Conservation (phyloP, 768 basidiomycete genomes). For the Suillus paluster region DNA sequence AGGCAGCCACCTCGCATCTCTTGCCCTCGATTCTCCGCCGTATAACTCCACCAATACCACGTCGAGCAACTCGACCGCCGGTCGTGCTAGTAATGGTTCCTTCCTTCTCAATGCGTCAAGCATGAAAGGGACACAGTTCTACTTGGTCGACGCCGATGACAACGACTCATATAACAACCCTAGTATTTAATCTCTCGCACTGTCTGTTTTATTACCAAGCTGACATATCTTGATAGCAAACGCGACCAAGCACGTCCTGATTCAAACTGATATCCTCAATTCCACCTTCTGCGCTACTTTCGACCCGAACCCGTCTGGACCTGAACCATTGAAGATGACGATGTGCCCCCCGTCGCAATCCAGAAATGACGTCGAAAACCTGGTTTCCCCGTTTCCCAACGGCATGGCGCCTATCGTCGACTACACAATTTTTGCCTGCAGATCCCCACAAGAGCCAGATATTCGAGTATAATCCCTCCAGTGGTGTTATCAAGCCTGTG, state of each 20-base stretch:
- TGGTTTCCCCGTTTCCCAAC: background rate
- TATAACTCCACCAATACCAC: conserved; percentile 3
- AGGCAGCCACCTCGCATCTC: conserved; percentile 25
- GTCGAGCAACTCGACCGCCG: conserved; percentile 31
- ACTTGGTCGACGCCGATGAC: conserved; percentile 35
- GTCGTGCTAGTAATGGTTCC: conserved; percentile 29
- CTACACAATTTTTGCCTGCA: conserved; percentile 12
- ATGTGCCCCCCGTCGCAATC: conserved; percentile 38
- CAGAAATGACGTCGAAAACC: background rate
- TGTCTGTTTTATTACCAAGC: conserved; percentile 7
- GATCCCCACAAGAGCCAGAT: conserved; percentile 51
- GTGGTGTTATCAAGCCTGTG: conserved; percentile 58
- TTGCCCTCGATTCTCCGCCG: conserved; percentile 21
- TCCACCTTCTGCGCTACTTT: conserved; percentile 63
- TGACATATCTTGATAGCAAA: conserved; percentile 12
- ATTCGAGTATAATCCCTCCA: conserved; percentile 57
- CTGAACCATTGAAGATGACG: conserved; percentile 55
- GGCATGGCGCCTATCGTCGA: conserved; percentile 1
- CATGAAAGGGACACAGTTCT: conserved; percentile 48
- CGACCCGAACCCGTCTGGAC: conserved; percentile 51
- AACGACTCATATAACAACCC: conserved; percentile 2
- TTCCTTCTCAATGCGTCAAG: conserved; percentile 55
- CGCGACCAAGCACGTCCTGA: conserved; percentile 38
- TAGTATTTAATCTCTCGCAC: conserved; percentile 17
- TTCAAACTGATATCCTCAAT: conserved; percentile 51